phyloP scores from a whole-genome alignment of 805 yeast species.

The Ogataea ganodermae region DNA sequence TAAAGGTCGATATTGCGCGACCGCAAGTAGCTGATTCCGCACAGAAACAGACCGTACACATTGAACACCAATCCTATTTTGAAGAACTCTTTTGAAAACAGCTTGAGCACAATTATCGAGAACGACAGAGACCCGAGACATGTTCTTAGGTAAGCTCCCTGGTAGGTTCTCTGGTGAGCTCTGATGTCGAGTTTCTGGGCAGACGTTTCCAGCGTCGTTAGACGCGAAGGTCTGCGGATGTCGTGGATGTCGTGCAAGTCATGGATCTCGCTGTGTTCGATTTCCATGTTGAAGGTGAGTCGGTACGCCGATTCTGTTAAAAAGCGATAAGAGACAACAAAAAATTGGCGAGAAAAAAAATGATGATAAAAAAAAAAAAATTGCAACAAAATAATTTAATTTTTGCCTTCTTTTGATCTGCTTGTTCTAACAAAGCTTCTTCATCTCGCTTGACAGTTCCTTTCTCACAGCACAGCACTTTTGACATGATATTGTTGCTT shows the following conservation, averaged over 20 bases:
- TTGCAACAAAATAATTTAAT: too few relatives aligned
- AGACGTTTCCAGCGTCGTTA: constrained; percentile 39
- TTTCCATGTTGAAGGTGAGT: background rate
- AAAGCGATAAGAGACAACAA: background rate
- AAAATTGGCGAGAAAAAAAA: background rate
- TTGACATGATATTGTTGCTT: background rate
- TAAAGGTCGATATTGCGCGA: constrained; percentile 36
- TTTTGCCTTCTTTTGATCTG: too few relatives aligned
- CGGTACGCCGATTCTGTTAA: background rate
- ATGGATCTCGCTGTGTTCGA: background rate
- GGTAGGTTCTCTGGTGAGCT: constrained; percentile 82
- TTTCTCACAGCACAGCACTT: too few relatives aligned
- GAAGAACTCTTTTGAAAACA: constrained; percentile 63
- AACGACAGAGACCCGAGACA: constrained; percentile 70
- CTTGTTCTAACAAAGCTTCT: too few relatives aligned
- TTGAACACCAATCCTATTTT: constrained; percentile 70
- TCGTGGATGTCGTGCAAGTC: background rate
- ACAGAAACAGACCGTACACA: constrained; percentile 53
- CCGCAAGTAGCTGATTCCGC: constrained; percentile 40
- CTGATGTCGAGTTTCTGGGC: constrained; percentile 50
- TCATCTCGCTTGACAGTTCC: too few relatives aligned
- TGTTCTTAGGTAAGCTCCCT: constrained; percentile 78
- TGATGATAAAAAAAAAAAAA: too few relatives aligned
- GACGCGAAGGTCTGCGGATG: constrained; percentile 35
- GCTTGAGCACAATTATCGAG: constrained; percentile 60